phyloP scores from a whole-genome alignment of 139 green algal species.

The Picochlorum sp. region DNA sequence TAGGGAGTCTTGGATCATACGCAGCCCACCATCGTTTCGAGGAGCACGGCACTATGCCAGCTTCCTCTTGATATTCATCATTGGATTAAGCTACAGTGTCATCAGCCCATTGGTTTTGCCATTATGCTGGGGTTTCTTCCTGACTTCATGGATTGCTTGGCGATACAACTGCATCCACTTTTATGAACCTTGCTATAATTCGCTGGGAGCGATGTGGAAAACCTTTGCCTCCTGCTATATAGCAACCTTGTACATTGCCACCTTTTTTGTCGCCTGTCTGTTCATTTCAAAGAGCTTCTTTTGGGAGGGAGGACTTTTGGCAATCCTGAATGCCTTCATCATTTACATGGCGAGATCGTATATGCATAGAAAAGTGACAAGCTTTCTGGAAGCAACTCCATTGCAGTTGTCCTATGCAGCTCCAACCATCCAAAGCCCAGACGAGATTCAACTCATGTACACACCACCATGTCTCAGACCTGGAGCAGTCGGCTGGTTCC shows the following conservation, averaged over 20 bases:
- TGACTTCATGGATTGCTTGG: not conserved
- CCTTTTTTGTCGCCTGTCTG: not conserved
- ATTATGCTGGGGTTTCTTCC: not conserved
- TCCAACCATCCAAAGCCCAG: not conserved
- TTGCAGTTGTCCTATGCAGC: not conserved
- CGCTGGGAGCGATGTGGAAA: not conserved
- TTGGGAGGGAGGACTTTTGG: not conserved
- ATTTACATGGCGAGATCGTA: not conserved
- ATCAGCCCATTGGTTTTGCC: constrained; percentile 1
- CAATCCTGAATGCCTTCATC: not conserved
- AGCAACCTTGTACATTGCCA: not conserved
- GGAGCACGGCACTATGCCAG: constrained; percentile 1
- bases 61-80: not conserved
- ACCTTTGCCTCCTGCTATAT: not conserved
- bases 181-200: constrained; percentile 2
- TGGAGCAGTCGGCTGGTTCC: constrained; percentile 4
- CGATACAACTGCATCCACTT: constrained; percentile 5
- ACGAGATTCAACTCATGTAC: not conserved
- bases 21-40: constrained; percentile 1
- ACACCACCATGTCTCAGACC: not conserved
- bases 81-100: constrained; percentile 2
- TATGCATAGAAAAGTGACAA: not conserved
- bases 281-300: not conserved
- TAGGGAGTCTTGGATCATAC: not conserved
- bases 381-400: not conserved